Percentiles rank a stretch among this genome's conserved stretches.
Conservation (phyloP, 1,284 basidiomycete species). For the Caloboletus inedulis region DNA sequence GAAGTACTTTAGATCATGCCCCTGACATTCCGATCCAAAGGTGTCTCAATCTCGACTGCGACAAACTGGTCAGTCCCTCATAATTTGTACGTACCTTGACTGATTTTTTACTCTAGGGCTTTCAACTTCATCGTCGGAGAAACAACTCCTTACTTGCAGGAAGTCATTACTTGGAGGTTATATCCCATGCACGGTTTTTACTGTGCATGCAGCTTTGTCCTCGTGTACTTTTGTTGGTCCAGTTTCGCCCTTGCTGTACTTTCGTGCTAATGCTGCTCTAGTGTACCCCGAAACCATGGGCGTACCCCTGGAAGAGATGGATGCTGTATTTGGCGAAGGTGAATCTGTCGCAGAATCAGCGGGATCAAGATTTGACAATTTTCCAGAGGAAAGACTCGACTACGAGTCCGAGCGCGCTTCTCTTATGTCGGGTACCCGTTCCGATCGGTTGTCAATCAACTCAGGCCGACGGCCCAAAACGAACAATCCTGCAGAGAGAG, state of each 20-base stretch:
- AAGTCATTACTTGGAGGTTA: constrained; percentile 86
- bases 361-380: constrained; percentile 35
- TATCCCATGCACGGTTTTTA: constrained; percentile 98
- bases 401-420: constrained; percentile 71
- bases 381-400: constrained; percentile 57
- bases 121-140: constrained; percentile 92
- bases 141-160: constrained; percentile 86
- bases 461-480: constrained; percentile 28
- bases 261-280: constrained; percentile 27
- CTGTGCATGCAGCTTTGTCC: constrained; percentile 82
- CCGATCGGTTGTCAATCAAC: constrained; percentile 37
- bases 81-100: constrained; percentile 26
- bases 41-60: constrained; percentile 89
- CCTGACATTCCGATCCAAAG: constrained; percentile 86
- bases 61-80: constrained; percentile 44
- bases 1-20: constrained; percentile 77
- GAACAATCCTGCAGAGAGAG: constrained; percentile 25
- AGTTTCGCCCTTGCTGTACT: neutral
- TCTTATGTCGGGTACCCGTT: constrained; percentile 43
- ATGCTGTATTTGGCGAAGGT: constrained; percentile 81
- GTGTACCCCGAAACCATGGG: constrained; percentile 84
- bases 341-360: neutral
- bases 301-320: constrained; percentile 80
- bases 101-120: constrained; percentile 50
- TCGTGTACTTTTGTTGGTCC: constrained; percentile 74